Evolutionary conservation across 768 basidiomycete species (phyloP), one percentile per base, ranked within the genome.

Genomic region (Kwoniella botswanensis): DNA sequence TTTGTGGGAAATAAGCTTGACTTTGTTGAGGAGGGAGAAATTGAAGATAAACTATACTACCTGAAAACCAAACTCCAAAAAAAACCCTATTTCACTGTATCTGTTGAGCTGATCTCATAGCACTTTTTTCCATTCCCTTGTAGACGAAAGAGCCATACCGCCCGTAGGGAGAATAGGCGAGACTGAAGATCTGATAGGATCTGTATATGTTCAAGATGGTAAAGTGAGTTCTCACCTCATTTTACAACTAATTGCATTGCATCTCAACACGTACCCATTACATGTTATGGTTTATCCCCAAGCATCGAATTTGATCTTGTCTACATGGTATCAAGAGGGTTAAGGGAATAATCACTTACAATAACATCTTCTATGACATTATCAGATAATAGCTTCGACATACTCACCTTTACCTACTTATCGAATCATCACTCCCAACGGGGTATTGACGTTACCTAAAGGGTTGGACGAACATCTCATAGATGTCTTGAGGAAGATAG

Each of bases 81-180:
- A n/a, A n/a, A n/a, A n/a, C n/a, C n/a, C n/a, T n/a, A n/a, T n/a
- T n/a, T n/a, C n/a, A n/a, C n/a, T n/a, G n/a, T n/a, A n/a, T n/a
- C n/a, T n/a, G n/a, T n/a, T n/a, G n/a, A 26, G 21, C 22, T 58
- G 13, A 22, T 35, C 13, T 58, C 56, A 5, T 53, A 83, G 82
- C n/a, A n/a, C n/a, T n/a, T n/a, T n/a, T n/a, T n/a, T n/a, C n/a
- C n/a, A n/a, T n/a, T n/a, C n/a, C n/a, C n/a, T n/a, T n/a, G n/a
- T 53, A 83, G 82, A 83, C 63, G 79, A 79, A 57, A 54, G 82
- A 63, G 80, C 78, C 3, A 35, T 80, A 1, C 81, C 82, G 7
- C 82, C 82, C 0, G 80, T 80, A 24, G 81, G 81, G 13, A 68
- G 82, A 43, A 83, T 83, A 56, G 79, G 79, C 17, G 82, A 83